Conservation (phyloP, 140 eudicot genomes). For the Ambrosia hybrid region DNA sequence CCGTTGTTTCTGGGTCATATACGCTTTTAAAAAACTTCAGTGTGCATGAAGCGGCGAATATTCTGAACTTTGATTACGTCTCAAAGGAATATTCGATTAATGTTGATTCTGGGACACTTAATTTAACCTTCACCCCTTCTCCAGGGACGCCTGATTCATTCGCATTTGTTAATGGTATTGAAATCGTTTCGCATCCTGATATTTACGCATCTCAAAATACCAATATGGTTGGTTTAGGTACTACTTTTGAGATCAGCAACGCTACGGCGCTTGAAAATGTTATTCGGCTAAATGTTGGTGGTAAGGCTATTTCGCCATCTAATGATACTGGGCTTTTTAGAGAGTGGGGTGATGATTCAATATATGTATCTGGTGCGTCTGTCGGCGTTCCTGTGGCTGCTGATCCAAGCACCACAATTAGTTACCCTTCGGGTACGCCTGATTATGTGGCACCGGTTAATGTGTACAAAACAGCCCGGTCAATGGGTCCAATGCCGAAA, state of each 20-base stretch:
- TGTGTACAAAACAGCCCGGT: constrained; percentile 71
- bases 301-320: constrained; percentile 71
- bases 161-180: constrained; percentile 85
- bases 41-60: too few species aligned
- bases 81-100: too few species aligned
- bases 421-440: constrained; percentile 43
- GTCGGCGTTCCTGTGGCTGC: constrained; percentile 54
- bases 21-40: constrained; percentile 71
- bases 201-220: constrained; percentile 48
- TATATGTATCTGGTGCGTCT: constrained; percentile 54
- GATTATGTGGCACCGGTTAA: constrained; percentile 73
- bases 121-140: constrained; percentile 19
- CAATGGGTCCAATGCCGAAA: constrained; percentile 60
- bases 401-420: constrained; percentile 48
- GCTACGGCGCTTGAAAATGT: constrained; percentile 68
- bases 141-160: constrained; percentile 43
- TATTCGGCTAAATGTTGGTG: constrained; percentile 81
- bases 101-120: too few species aligned
- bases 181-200: constrained; percentile 76
- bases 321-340: constrained; percentile 77
- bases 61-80: too few species aligned
- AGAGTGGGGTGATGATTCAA: constrained; percentile 62
- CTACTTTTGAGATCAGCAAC: constrained; percentile 40
- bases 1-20: constrained; percentile 56
- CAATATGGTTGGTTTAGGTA: constrained; percentile 45